These are phyloP conservation scores for Prunus dulcis DNA, from an alignment of 306 rosid genomes.

Conservation along the genomic window DNA sequence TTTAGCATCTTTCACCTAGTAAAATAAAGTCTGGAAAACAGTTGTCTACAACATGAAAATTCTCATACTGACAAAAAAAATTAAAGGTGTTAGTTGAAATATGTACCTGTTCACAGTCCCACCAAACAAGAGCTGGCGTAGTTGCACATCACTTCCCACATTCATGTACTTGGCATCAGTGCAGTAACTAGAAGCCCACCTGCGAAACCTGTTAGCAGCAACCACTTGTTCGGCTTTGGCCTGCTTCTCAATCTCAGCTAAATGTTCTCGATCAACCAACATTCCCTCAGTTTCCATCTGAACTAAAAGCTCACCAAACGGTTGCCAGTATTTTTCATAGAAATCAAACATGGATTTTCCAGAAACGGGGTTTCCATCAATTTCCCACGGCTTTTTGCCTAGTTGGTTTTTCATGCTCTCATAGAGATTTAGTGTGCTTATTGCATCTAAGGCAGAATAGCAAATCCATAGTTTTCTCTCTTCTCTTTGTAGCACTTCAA, in stretches of 20 bases:
- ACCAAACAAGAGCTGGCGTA: slow-evolving; percentile 89
- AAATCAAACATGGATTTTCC: slow-evolving; percentile 72
- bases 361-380: slow-evolving; percentile 30
- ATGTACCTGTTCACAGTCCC: slow-evolving; percentile 73
- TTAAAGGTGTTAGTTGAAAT: slow-evolving; percentile 2
- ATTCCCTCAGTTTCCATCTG: slow-evolving; percentile 94
- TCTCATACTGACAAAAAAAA: not conserved
- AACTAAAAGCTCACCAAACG: slow-evolving; percentile 88
- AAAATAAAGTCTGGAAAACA: not conserved
- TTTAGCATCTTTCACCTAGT: not conserved
- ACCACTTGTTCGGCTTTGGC: slow-evolving; percentile 81
- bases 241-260: slow-evolving; percentile 75
- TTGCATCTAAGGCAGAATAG: slow-evolving; percentile 56
- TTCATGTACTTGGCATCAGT: slow-evolving; percentile 89
- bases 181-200: slow-evolving; percentile 83
- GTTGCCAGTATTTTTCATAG: slow-evolving; percentile 80
- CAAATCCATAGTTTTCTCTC: slow-evolving; percentile 57
- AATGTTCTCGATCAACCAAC: slow-evolving; percentile 85
- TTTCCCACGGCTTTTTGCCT: slow-evolving; percentile 28
- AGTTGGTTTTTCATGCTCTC: slow-evolving; percentile 45
- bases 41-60: not conserved
- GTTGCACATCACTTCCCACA: slow-evolving; percentile 87
- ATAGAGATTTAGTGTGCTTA: slow-evolving; percentile 52
- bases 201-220: slow-evolving; percentile 77
- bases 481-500: slow-evolving; percentile 84